These are phyloP conservation scores for Acanthamoeba sp. DNA, from an alignment of 208 protist species.

Conservation along the genomic window DNA sequence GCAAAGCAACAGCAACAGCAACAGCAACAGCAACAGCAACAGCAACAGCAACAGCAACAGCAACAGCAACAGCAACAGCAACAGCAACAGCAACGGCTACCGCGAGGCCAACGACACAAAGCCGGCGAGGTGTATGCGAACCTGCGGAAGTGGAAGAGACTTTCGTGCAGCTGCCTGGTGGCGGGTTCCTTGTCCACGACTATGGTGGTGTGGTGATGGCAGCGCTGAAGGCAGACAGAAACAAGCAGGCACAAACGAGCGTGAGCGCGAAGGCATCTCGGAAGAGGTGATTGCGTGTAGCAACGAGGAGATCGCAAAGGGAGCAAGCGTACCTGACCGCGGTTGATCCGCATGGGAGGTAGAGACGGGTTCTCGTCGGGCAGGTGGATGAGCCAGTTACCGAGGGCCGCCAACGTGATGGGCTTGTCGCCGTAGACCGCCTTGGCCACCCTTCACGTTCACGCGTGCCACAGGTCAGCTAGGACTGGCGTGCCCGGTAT, in stretches of 20 bases:
- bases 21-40: too few relatives aligned
- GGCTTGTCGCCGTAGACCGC: slow-evolving; percentile 47
- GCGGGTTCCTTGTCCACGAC: neutral
- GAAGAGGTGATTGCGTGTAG: too few relatives aligned
- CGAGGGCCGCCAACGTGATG: slow-evolving; percentile 9
- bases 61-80: too few relatives aligned
- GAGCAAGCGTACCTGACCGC: slow-evolving; percentile 40
- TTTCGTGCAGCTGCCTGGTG: neutral
- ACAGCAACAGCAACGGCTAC: too few relatives aligned
- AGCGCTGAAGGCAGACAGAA: neutral
- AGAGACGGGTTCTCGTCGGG: slow-evolving; percentile 21
- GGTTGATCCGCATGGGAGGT: slow-evolving; percentile 2
- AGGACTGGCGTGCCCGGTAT: too few relatives aligned
- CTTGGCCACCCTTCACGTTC: slow-evolving; percentile 46
- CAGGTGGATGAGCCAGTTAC: slow-evolving; percentile 52
- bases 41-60: too few relatives aligned
- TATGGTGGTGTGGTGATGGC: slow-evolving; percentile 47
- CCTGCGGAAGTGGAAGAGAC: slow-evolving; percentile 68
- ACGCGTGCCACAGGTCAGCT: too few relatives aligned
- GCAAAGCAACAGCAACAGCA: too few relatives aligned
- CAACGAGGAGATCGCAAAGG: too few relatives aligned
- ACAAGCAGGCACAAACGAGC: neutral
- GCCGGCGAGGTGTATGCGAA: too few relatives aligned
- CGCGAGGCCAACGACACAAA: too few relatives aligned
- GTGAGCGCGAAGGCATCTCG: too few relatives aligned